Evolutionary conservation across 139 green algal genomes (phyloP), one percentile per base, ranked within the genome.

Genomic region (Chlamydomonas sp.): DNA sequence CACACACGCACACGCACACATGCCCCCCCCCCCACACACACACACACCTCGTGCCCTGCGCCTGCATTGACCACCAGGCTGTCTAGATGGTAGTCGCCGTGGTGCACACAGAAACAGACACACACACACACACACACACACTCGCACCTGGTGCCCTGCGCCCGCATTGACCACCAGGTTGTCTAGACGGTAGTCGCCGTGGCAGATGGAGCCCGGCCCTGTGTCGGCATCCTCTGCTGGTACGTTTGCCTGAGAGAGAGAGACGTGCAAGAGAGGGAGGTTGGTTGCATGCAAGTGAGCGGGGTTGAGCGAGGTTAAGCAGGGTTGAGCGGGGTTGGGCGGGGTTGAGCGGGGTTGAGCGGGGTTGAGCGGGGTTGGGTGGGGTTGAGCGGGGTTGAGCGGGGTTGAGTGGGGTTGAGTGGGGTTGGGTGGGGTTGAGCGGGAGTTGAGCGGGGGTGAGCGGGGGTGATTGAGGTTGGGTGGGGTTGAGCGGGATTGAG

Each of bases 111-210:
- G n/a, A n/a, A n/a, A n/a, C n/a, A n/a, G n/a, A n/a, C n/a, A n/a
- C n/a, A n/a, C n/a, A n/a, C n/a, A n/a, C n/a, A n/a, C n/a, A n/a
- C n/a, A n/a, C n/a, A n/a, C n/a, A n/a, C n/a, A n/a, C n/a, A n/a
- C n/a, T n/a, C n/a, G n/a, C n/a, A n/a, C n/a, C n/a, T n/a, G n/a
- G n/a, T n/a, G n/a, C n/a, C n/a, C n/a, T n/a, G n/a, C n/a, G n/a
- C n/a, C n/a, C n/a, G n/a, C n/a, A n/a, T 83, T 58, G 60, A 93
- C 88, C 38, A 98, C 78, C 30, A 98, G 70, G 83, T 98, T 98
- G 82, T 97, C 94, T 48, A 98, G 79, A n/a, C 91, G 81, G 81
- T 85, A 97, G 74, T 97, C 92, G 0, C 95, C 95, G 77, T 98
- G 94, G 31, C 75, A 79, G 29, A 96, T 69, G 50, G 48, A 63